Conservation (phyloP, 2,329 filamentous ascomycete genomes). For the Fusarium illudens region DNA sequence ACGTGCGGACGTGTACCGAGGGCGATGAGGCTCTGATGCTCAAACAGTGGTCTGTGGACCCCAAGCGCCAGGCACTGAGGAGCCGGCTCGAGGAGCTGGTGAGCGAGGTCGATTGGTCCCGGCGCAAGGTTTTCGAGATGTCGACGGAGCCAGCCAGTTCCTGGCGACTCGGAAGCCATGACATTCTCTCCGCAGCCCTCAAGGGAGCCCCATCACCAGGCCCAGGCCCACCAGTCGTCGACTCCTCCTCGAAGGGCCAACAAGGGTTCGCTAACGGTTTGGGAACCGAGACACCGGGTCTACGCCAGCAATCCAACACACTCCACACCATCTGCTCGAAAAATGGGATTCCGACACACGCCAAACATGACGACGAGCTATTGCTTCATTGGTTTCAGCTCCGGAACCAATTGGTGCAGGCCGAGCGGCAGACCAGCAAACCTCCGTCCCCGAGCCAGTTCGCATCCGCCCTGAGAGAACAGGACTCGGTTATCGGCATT, state of each 20-base stretch:
- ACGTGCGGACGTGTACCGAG: slow-evolving; percentile 53
- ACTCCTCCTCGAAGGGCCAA: slow-evolving; percentile 11
- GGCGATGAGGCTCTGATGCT: slow-evolving; percentile 47
- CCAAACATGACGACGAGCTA: slow-evolving; percentile 39
- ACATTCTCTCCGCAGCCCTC: slow-evolving; percentile 54
- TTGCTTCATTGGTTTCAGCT: slow-evolving; percentile 50
- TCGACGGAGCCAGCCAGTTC: slow-evolving; percentile 37
- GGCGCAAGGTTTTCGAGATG: slow-evolving; percentile 39
- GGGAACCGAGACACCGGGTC: slow-evolving; percentile 9
- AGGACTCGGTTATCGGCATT: slow-evolving; percentile 41
- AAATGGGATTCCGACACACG: slow-evolving; percentile 32
- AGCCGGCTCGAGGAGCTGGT: slow-evolving; percentile 45
- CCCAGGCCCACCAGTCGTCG: slow-evolving; percentile 28
- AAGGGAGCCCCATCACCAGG: slow-evolving; percentile 30
- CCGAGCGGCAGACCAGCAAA: slow-evolving; percentile 1
- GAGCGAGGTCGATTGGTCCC: slow-evolving; percentile 38
- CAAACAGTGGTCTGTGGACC: slow-evolving; percentile 43
- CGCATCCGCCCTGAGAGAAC: slow-evolving; percentile 26
- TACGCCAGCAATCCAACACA: slow-evolving; percentile 2
- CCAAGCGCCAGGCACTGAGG: slow-evolving; percentile 35
- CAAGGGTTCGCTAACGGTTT: slow-evolving; percentile 6
- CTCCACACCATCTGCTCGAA: slow-evolving; percentile 34
- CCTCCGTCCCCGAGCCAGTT: slow-evolving; percentile 25
- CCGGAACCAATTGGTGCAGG: slow-evolving; percentile 32
- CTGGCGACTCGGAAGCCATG: slow-evolving; percentile 54